phyloP scores from a whole-genome alignment of 192 early-diverging fungal genomes.

The Coemansia sp. region DNA sequence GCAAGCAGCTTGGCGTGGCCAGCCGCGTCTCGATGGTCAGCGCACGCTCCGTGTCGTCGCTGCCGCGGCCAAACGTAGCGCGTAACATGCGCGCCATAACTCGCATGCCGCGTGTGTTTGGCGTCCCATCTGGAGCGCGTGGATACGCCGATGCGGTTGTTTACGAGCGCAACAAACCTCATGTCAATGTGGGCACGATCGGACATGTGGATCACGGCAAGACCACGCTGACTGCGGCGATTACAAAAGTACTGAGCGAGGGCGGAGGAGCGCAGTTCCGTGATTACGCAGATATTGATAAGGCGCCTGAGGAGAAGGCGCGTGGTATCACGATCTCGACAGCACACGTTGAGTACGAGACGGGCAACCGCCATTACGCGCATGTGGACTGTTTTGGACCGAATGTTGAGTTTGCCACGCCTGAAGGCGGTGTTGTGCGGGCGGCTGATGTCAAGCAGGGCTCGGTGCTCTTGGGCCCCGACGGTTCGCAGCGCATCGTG shows the following conservation, averaged over 20 bases:
- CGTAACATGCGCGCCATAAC: conserved; percentile 9
- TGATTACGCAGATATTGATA: conserved; percentile 97
- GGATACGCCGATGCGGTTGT: conserved; percentile 59
- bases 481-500: conserved; percentile 29
- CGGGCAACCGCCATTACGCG: conserved; percentile 85
- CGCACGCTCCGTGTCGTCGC: conserved; percentile 32
- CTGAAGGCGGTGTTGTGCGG: not conserved
- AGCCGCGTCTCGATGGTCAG: conserved; percentile 7
- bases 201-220: conserved; percentile 99
- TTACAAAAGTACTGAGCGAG: conserved; percentile 90
- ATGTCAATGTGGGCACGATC: conserved; percentile 98
- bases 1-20: conserved; percentile 14
- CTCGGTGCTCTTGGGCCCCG: conserved; percentile 28
- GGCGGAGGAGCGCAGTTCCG: conserved; percentile 84
- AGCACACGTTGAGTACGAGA: conserved; percentile 98
- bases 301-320: conserved; percentile 97
- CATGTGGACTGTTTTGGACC: conserved; percentile 76
- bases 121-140: conserved; percentile 8
- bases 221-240: conserved; percentile 97
- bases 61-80: conserved; percentile 10
- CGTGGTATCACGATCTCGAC: conserved; percentile 98
- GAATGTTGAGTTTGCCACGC: conserved; percentile 32
- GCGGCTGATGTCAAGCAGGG: conserved; percentile 23
- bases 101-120: conserved; percentile 5
- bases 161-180: conserved; percentile 87